These are phyloP conservation scores for Ophiosphaerella narmari DNA, from an alignment of 2,329 filamentous ascomycete genomes.

Conservation along the genomic window DNA sequence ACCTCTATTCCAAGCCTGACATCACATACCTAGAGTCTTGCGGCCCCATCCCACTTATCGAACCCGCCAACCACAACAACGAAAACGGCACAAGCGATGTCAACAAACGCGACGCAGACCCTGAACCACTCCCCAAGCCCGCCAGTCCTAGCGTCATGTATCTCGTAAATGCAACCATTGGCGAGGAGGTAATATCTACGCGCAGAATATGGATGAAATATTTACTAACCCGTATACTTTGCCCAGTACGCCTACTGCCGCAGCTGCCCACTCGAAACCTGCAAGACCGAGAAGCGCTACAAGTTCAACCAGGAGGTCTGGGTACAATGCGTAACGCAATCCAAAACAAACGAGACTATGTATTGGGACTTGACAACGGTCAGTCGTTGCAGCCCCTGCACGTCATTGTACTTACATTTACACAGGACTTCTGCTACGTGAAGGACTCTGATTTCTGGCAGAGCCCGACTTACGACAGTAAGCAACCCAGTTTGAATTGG, in stretches of 20 bases:
- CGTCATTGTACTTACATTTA: background rate
- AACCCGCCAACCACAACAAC: slow-evolving; percentile 23
- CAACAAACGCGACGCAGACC: slow-evolving; percentile 14
- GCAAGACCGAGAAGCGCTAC: slow-evolving; percentile 18
- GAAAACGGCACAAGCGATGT: slow-evolving; percentile 28
- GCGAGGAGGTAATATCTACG: slow-evolving; percentile 19
- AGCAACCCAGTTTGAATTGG: slow-evolving; percentile 3
- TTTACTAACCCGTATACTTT: too few species aligned
- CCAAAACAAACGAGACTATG: slow-evolving; percentile 10
- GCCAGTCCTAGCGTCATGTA: slow-evolving; percentile 16
- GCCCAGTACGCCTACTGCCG: slow-evolving; percentile 25
- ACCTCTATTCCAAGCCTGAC: slow-evolving; percentile 30
- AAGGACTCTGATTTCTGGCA: slow-evolving; percentile 34
- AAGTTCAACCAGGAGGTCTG: slow-evolving; percentile 31
- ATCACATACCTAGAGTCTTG: slow-evolving; percentile 31
- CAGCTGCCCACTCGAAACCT: slow-evolving; percentile 19
- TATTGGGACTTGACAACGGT: slow-evolving; percentile 32
- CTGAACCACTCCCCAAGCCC: slow-evolving; percentile 4
- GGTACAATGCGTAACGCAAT: slow-evolving; percentile 28
- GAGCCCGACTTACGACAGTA: slow-evolving; percentile 27
- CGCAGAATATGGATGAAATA: too few species aligned
- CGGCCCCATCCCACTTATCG: slow-evolving; percentile 34
- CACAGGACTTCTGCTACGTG: slow-evolving; percentile 35
- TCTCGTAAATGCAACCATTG: slow-evolving; percentile 36
- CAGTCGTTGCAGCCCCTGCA: background rate